phyloP scores from a whole-genome alignment of 1,284 basidiomycete species.

The Cryptococcus sp. region DNA sequence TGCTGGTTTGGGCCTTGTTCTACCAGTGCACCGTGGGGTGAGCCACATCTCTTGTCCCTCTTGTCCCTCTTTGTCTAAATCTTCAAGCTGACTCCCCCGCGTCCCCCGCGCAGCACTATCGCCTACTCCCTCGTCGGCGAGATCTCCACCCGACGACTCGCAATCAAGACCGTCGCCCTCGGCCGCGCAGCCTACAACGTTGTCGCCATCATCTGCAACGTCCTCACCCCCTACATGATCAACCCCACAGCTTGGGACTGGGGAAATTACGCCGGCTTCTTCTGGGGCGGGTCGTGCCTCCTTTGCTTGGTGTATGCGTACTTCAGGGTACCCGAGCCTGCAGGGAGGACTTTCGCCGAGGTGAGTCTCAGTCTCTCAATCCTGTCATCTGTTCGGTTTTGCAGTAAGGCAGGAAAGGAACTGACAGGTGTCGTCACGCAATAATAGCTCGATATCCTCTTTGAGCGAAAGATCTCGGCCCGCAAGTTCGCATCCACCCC shows the following conservation, averaged over 20 bases:
- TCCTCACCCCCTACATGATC: constrained; percentile 53
- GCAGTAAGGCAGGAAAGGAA: background rate
- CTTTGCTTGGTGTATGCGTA: constrained; percentile 49
- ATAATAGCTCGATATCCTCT: constrained; percentile 46
- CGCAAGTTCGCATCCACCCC: constrained; percentile 25
- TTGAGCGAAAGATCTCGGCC: constrained; percentile 43
- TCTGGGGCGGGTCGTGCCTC: constrained; percentile 43
- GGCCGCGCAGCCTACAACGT: constrained; percentile 50
- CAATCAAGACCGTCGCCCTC: constrained; percentile 56
- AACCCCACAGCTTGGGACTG: constrained; percentile 52
- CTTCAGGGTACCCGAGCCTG: constrained; percentile 50
- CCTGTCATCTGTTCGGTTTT: background rate
- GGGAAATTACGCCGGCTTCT: constrained; percentile 47
- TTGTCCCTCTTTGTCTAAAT: no score
- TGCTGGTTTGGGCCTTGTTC: constrained; percentile 50
- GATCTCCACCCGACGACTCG: constrained; percentile 52
- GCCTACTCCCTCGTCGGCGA: constrained; percentile 53
- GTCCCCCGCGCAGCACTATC: constrained; percentile 15
- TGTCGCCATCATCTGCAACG: constrained; percentile 49
- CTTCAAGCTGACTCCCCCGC: background rate
- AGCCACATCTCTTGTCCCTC: constrained; percentile 27
- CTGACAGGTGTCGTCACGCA: background rate
- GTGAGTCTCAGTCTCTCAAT: constrained; percentile 14
- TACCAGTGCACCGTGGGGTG: constrained; percentile 48
- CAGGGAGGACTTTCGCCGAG: constrained; percentile 50